Evolutionary conservation across 2,329 filamentous ascomycete genomes (phyloP), one percentile per base, ranked within the genome.

Genomic region (Hypoxylon sp.): DNA sequence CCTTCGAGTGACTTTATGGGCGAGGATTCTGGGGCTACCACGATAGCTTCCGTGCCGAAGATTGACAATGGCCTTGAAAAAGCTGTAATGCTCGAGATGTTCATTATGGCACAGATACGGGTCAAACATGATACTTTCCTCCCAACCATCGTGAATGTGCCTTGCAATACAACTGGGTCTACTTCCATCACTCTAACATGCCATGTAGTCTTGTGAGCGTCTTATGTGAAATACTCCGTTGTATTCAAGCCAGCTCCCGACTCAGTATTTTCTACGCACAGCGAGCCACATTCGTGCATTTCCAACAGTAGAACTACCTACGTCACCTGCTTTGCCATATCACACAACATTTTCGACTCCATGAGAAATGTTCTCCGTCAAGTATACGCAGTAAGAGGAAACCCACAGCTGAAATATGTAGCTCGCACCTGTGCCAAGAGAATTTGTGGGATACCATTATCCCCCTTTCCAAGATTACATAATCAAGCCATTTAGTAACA

Each of bases 81-180:
- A 89, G 86, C 87, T 79, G 86, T 87, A 83, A 82, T 83, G 81
- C 78, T 80, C 79, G 80, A 89, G 86, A 77, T 74, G 74, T 80
- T 80, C 83, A 82, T 81, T 82, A 86, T 83, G 83, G 87, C 87
- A 90, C 87, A 90, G 87, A 90, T 90, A 89, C 87, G 86, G 86
- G 87, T 83, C 86, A 83, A 74, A 90, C 85, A 90, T 83, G 9
- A 17, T 51, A 48, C 26, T 10, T 59, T 65, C 19, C 39, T 57
- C 53, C 5, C 37, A 29, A 48, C 8, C 19, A 33, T 19, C 37
- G 14, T 56, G 14, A 54, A 24, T 13, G 17, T 48, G 26, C 14
- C 50, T 50, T 57, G 33, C 31, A 39, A 59, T 51, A 29, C 31
- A 59, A 48, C 4, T 17, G 19, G 26, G 17, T 51, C 19, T 13